phyloP scores from a whole-genome alignment of 2,329 filamentous ascomycete genomes.

The Alternaria consortialis region DNA sequence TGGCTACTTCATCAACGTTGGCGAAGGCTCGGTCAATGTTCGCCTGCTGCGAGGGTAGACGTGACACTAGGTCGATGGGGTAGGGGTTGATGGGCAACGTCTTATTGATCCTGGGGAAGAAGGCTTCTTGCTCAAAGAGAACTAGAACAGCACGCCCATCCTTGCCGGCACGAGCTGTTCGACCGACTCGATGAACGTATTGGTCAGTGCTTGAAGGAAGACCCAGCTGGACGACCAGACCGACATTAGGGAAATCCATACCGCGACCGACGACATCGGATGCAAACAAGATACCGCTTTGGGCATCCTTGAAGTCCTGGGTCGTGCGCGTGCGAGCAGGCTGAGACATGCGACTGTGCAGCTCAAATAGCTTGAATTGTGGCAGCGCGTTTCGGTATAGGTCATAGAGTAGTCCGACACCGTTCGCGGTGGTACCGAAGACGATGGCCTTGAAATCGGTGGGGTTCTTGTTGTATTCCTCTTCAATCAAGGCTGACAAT shows the following conservation, averaged over 20 bases:
- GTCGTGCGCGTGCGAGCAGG: constrained; percentile 55
- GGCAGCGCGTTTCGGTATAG: constrained; percentile 47
- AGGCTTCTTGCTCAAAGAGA: constrained; percentile 62
- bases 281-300: constrained; percentile 61
- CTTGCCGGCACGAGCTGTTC: constrained; percentile 54
- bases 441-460: constrained; percentile 58
- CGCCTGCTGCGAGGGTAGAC: constrained; percentile 43
- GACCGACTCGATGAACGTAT: constrained; percentile 54
- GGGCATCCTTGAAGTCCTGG: constrained; percentile 55
- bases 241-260: constrained; percentile 62
- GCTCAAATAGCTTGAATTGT: constrained; percentile 51
- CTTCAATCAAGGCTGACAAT: constrained; percentile 56
- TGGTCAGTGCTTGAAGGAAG: constrained; percentile 62
- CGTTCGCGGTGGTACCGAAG: constrained; percentile 59
- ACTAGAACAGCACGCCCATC: constrained; percentile 64
- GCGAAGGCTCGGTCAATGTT: constrained; percentile 47
- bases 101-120: constrained; percentile 60
- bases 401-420: constrained; percentile 55
- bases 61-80: constrained; percentile 53
- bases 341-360: constrained; percentile 57
- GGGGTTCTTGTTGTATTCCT: constrained; percentile 53
- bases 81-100: constrained; percentile 62
- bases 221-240: constrained; percentile 60
- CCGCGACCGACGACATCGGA: constrained; percentile 59
- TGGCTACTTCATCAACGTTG: constrained; percentile 52